phyloP scores from a whole-genome alignment of 2,329 filamentous ascomycete species.

The Byssothecium circinans region DNA sequence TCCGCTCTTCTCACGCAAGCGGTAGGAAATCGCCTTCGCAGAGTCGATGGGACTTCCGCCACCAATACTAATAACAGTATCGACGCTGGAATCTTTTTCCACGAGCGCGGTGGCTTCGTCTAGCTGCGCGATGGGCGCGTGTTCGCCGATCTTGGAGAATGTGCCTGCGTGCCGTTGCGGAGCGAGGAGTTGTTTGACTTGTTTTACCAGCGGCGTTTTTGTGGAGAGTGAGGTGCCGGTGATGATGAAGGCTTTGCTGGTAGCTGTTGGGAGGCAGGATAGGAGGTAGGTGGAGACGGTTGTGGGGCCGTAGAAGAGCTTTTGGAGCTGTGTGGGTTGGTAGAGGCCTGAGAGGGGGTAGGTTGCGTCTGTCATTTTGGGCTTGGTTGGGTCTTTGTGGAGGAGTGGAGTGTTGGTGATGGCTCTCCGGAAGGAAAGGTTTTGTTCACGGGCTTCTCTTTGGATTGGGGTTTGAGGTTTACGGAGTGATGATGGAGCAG shows the following conservation, averaged over 20 bases:
- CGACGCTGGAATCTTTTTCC: conserved; percentile 49
- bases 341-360: conserved; percentile 53
- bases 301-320: conserved; percentile 54
- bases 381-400: not conserved
- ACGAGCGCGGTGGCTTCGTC: conserved; percentile 56
- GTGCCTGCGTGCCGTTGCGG: conserved; percentile 53
- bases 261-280: conserved; percentile 46
- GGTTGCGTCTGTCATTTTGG: conserved; percentile 47
- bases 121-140: conserved; percentile 58
- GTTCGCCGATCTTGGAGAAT: conserved; percentile 58
- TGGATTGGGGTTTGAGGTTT: not conserved
- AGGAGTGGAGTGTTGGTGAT: not conserved
- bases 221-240: conserved; percentile 57
- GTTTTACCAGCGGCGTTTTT: conserved; percentile 56
- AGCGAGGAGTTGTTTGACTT: conserved; percentile 54
- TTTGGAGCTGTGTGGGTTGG: conserved; percentile 54
- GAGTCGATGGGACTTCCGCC: conserved; percentile 59
- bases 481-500: too few relatives aligned
- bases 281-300: conserved; percentile 53
- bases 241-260: conserved; percentile 60
- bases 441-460: not conserved
- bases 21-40: conserved; percentile 43
- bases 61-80: conserved; percentile 59
- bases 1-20: conserved; percentile 37
- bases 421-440: not conserved